Evolutionary conservation across 176 grass and related monocot genomes (phyloP).

Genomic region (Thalia dealbata): DNA sequence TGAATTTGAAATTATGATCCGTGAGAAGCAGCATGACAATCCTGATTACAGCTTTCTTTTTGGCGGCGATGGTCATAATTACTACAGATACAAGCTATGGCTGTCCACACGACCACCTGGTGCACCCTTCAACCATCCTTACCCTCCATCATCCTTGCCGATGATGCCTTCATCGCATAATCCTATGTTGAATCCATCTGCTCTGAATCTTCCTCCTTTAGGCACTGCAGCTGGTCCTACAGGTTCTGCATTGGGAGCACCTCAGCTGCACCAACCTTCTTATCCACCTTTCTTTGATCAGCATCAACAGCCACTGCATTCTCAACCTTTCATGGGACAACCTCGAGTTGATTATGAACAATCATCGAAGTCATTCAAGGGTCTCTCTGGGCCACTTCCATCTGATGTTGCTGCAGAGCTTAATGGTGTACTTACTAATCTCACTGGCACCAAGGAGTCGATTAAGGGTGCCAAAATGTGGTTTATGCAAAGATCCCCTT

Average conservation of each 20-base stretch:
- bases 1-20: conserved; percentile 81
- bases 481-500: conserved; percentile 81
- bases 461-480: conserved; percentile 90
- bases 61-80: conserved; percentile 86
- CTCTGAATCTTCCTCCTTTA: conserved; percentile 27
- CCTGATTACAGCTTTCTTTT: conserved; percentile 92
- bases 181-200: conserved; percentile 21
- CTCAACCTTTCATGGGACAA: conserved; percentile 41
- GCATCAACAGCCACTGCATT: conserved; percentile 30
- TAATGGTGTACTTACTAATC: conserved; percentile 46
- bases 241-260: conserved; percentile 28
- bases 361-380: conserved; percentile 43
- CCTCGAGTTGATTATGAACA: conserved; percentile 46
- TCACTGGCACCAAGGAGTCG: conserved; percentile 92
- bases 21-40: conserved; percentile 94
- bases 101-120: conserved; percentile 26
- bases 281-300: conserved; percentile 65
- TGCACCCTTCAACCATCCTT: conserved; percentile 31
- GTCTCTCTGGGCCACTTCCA: conserved; percentile 59
- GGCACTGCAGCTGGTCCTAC: conserved; percentile 22
- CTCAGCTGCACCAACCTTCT: conserved; percentile 43
- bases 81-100: conserved; percentile 91
- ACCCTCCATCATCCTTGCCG: conserved; percentile 35
- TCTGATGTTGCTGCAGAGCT: conserved; percentile 76
- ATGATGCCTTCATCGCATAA: conserved; percentile 30